phyloP scores from a whole-genome alignment of 192 early-diverging fungal species.

The Coemansia sp. region DNA sequence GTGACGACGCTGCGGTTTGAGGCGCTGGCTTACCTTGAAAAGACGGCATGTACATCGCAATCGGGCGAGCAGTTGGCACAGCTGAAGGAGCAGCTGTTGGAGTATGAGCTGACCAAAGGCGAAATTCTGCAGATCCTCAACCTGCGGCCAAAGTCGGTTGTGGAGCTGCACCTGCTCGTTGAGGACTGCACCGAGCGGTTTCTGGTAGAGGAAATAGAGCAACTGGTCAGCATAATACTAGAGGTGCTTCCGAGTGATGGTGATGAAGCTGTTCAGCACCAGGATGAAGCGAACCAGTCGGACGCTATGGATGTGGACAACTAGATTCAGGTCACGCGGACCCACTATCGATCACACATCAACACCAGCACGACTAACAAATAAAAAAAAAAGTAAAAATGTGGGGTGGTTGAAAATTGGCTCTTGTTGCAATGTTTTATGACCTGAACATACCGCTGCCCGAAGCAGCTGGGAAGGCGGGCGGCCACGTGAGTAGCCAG shows the following conservation, averaged over 20 bases:
- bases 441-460: conserved; percentile 54
- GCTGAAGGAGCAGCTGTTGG: conserved; percentile 49
- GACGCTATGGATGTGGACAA: conserved; percentile 19
- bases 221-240: conserved; percentile 34
- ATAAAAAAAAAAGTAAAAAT: background rate
- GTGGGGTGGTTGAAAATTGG: background rate
- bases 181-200: conserved; percentile 75
- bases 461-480: conserved; percentile 31
- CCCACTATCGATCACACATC: background rate
- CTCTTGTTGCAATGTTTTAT: conserved; percentile 34
- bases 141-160: conserved; percentile 60
- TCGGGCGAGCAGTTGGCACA: conserved; percentile 51
- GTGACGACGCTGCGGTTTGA: conserved; percentile 66
- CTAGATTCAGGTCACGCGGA: background rate
- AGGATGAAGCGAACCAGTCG: conserved; percentile 8
- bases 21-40: conserved; percentile 57
- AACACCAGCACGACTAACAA: background rate
- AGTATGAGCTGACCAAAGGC: conserved; percentile 64
- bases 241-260: conserved; percentile 48
- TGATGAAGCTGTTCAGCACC: conserved; percentile 6
- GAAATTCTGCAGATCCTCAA: conserved; percentile 78
- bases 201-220: conserved; percentile 52
- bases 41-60: conserved; percentile 62
- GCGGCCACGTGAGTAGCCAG: conserved; percentile 21
- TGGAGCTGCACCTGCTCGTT: conserved; percentile 69